Conservation (phyloP, 2,329 filamentous ascomycete genomes). For the Capronia coronata region DNA sequence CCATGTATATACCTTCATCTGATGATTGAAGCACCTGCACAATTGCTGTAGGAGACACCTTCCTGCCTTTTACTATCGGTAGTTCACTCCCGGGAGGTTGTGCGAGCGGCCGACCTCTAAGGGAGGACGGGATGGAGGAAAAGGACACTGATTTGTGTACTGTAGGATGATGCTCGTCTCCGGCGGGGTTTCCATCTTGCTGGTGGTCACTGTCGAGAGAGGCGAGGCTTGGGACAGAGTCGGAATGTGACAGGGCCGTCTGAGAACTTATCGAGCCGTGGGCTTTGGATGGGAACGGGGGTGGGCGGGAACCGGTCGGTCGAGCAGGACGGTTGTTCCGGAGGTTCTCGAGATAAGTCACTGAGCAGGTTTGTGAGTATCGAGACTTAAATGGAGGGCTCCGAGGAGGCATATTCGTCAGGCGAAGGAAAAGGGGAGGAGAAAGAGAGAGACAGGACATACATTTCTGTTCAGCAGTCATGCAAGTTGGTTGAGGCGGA, state of each 20-base stretch:
- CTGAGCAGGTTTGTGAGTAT: conserved; percentile 36
- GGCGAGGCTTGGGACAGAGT: conserved; percentile 14
- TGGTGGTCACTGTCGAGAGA: conserved; percentile 1
- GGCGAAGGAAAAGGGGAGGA: too few relatives aligned
- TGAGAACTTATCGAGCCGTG: conserved; percentile 14
- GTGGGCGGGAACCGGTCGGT: conserved; percentile 55
- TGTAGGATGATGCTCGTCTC: conserved; percentile 1
- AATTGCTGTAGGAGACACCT: conserved; percentile 35
- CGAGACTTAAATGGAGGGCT: conserved; percentile 23
- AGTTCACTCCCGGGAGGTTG: conserved; percentile 33
- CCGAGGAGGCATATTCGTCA: conserved; percentile 17
- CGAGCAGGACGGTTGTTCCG: conserved; percentile 51
- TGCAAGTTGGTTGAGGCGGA: conserved; percentile 42
- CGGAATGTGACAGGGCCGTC: conserved; percentile 24
- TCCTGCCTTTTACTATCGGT: conserved; percentile 32
- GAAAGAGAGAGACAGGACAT: conserved; percentile 26
- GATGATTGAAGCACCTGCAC: conserved; percentile 31
- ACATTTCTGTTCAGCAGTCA: conserved; percentile 44
- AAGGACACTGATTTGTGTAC: conserved; percentile 16
- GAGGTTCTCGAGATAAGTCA: conserved; percentile 54
- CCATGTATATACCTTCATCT: conserved; percentile 45
- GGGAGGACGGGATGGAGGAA: conserved; percentile 7
- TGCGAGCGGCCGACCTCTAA: conserved; percentile 35
- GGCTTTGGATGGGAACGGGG: conserved; percentile 37
- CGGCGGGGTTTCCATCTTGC: not conserved